Evolutionary conservation across 192 early-diverging fungal species (phyloP).

Genomic region (Coemansia sp.): DNA sequence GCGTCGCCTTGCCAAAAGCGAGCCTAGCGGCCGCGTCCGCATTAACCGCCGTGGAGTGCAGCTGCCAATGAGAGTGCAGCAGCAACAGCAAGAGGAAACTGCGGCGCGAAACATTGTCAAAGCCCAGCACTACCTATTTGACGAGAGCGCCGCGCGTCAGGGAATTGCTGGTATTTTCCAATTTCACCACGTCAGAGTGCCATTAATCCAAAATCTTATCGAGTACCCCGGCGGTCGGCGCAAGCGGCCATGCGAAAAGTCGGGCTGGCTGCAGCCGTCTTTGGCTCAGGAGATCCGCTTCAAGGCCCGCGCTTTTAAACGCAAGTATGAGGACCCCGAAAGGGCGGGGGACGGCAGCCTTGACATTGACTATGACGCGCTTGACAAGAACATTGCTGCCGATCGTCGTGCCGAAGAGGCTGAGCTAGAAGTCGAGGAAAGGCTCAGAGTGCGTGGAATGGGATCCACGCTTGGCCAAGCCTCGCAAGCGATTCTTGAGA

Average conservation of each 20-base stretch:
- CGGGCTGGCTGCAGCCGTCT: constrained; percentile 40
- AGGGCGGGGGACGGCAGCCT: neutral
- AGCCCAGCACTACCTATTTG: constrained; percentile 15
- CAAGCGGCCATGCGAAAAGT: constrained; percentile 16
- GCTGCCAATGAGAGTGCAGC: neutral
- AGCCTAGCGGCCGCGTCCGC: neutral
- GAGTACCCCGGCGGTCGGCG: constrained; percentile 29
- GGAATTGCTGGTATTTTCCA: constrained; percentile 33
- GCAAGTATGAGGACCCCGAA: neutral
- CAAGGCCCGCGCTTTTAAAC: constrained; percentile 15
- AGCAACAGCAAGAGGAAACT: neutral
- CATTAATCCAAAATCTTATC: constrained; percentile 20
- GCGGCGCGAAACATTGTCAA: neutral
- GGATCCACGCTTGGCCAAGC: constrained; percentile 2
- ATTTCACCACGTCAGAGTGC: constrained; percentile 20
- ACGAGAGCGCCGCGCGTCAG: constrained; percentile 17
- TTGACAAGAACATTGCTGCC: constrained; percentile 11
- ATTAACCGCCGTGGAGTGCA: neutral
- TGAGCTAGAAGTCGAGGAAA: neutral
- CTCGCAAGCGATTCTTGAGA: constrained; percentile 18
- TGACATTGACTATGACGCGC: constrained; percentile 17
- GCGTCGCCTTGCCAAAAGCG: constrained; percentile 1
- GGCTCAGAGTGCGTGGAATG: constrained; percentile 17
- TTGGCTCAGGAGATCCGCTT: constrained; percentile 12
- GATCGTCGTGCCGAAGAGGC: constrained; percentile 19